phyloP scores from a whole-genome alignment of 1,139 yeast genomes.

The Saccharomyces pastorianus region DNA sequence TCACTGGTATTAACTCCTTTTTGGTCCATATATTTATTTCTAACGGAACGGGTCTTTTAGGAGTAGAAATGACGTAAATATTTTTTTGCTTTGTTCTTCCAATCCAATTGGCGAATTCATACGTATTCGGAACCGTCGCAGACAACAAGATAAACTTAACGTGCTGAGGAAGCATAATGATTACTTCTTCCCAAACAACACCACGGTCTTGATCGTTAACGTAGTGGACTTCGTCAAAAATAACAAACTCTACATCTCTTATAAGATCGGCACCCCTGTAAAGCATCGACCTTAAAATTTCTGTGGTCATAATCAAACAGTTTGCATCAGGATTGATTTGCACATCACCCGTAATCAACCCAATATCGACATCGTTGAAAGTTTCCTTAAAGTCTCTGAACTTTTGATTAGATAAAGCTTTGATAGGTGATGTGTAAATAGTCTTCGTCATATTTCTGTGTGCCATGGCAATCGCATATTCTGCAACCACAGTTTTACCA shows the following conservation, averaged over 20 bases:
- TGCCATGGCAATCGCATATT: constrained; percentile 92
- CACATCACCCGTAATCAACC: constrained; percentile 95
- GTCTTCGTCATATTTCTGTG: constrained; percentile 84
- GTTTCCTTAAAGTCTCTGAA: constrained; percentile 84
- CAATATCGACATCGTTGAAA: constrained; percentile 77
- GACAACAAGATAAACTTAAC: constrained; percentile 82
- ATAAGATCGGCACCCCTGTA: constrained; percentile 94
- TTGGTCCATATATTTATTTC: constrained; percentile 83
- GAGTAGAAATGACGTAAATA: constrained; percentile 90
- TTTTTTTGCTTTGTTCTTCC: constrained; percentile 95
- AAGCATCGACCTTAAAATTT: constrained; percentile 87
- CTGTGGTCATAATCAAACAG: constrained; percentile 96
- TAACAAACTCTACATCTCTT: constrained; percentile 94
- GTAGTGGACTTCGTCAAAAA: constrained; percentile 95
- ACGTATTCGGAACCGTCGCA: constrained; percentile 96
- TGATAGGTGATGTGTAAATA: constrained; percentile 87
- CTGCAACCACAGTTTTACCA: constrained; percentile 89
- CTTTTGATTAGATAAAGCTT: constrained; percentile 87
- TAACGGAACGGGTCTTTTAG: constrained; percentile 91
- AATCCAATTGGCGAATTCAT: constrained; percentile 97
- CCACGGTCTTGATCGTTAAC: constrained; percentile 96
- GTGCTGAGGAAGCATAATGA: constrained; percentile 92
- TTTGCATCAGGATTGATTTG: constrained; percentile 96
- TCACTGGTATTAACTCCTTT: constrained; percentile 57
- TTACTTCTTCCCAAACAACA: constrained; percentile 98